Evolutionary conservation across 768 basidiomycete genomes (phyloP).

Genomic region (Tulasnella sp.): DNA sequence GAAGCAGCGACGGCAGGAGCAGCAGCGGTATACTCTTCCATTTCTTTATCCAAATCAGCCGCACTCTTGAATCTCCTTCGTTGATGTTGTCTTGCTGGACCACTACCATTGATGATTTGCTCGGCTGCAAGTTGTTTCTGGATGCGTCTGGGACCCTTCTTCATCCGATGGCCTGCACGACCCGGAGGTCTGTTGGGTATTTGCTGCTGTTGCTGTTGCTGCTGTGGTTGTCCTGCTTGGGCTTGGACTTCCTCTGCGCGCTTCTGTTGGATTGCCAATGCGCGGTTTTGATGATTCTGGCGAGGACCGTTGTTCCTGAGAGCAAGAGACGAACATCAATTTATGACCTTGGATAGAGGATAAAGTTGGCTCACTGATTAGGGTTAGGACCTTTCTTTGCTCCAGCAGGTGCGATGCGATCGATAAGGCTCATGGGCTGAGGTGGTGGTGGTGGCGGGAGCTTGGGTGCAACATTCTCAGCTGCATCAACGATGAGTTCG

Average conservation of each 20-base stretch:
- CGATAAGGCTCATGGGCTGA: slow-evolving; percentile 3
- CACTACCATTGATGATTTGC: too few relatives aligned
- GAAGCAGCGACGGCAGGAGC: too few relatives aligned
- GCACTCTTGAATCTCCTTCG: neutral
- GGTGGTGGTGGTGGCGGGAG: neutral
- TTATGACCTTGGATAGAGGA: neutral
- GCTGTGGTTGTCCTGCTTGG: too few relatives aligned
- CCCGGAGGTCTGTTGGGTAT: neutral
- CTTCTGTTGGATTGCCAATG: slow-evolving; percentile 6
- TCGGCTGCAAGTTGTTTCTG: too few relatives aligned
- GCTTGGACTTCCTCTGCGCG: neutral
- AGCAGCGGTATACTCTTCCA: slow-evolving; percentile 8
- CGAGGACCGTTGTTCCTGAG: neutral
- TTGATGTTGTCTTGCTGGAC: neutral
- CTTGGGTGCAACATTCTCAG: neutral
- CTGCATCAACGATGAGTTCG: slow-evolving; percentile 7
- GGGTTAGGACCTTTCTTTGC: neutral
- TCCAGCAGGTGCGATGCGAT: slow-evolving; percentile 1
- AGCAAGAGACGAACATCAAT: neutral
- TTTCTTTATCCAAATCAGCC: slow-evolving; percentile 5
- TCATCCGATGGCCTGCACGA: neutral
- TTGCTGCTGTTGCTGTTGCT: too few relatives aligned
- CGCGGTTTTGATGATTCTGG: neutral
- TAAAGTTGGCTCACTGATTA: neutral
- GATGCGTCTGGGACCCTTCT: slow-evolving; percentile 10